phyloP scores from a whole-genome alignment of 805 yeast species.

The Kuraishia piskuri region DNA sequence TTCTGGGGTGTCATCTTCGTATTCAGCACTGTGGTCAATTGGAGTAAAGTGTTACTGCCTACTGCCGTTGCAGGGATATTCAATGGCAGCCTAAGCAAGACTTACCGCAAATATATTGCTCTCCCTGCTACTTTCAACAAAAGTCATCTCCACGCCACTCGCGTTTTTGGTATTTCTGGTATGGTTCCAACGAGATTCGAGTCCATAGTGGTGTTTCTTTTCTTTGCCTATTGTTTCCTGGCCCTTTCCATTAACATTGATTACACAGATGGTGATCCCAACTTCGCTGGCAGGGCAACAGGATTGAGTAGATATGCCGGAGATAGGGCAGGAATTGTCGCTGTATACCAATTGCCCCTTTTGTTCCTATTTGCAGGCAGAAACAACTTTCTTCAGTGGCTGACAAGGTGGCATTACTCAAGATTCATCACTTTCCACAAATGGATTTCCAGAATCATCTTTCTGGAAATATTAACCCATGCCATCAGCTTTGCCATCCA shows the following conservation, averaged over 20 bases:
- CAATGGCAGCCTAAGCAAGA: constrained; percentile 19
- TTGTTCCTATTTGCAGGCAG: constrained; percentile 52
- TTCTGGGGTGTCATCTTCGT: constrained; percentile 40
- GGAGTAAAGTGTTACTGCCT: constrained; percentile 32
- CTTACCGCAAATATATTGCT: constrained; percentile 15
- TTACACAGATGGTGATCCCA: constrained; percentile 14
- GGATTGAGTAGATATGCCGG: constrained; percentile 29
- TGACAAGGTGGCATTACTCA: constrained; percentile 49
- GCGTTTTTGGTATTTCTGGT: constrained; percentile 20
- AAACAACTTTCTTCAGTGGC: constrained; percentile 51
- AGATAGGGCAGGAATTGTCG: constrained; percentile 45
- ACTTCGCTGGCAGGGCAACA: constrained; percentile 10
- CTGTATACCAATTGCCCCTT: constrained; percentile 40
- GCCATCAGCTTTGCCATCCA: constrained; percentile 20
- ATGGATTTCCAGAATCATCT: constrained; percentile 40
- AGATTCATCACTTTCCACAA: constrained; percentile 52
- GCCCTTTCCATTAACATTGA: constrained; percentile 13
- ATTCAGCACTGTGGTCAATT: constrained; percentile 31
- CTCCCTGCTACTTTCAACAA: constrained; percentile 5
- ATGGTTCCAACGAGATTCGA: constrained; percentile 49
- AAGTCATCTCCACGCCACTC: constrained; percentile 16
- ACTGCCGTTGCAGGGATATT: constrained; percentile 15
- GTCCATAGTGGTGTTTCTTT: constrained; percentile 29
- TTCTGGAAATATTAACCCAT: constrained; percentile 37
- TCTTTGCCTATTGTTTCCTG: constrained; percentile 20